These are phyloP conservation scores for Torulaspora delbrueckii DNA, from an alignment of 805 yeast species.

Conservation along the genomic window DNA sequence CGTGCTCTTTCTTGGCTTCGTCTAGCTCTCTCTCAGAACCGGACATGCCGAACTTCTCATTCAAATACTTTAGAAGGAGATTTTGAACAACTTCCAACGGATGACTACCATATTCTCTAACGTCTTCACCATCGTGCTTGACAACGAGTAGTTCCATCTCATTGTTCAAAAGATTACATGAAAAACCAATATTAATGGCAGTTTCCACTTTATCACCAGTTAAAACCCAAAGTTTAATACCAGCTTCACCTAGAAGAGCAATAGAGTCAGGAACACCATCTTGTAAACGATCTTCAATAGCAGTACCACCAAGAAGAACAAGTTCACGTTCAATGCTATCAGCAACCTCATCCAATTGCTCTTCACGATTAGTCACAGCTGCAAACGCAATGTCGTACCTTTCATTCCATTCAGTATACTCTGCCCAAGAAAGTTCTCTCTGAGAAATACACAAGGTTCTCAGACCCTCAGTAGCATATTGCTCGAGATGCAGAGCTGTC, in stretches of 20 bases:
- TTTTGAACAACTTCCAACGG: slow-evolving; percentile 41
- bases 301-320: slow-evolving; percentile 72
- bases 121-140: slow-evolving; percentile 47
- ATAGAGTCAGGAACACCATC: slow-evolving; percentile 85
- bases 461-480: slow-evolving; percentile 77
- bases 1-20: slow-evolving; percentile 51
- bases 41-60: slow-evolving; percentile 50
- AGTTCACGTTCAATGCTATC: slow-evolving; percentile 66
- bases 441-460: slow-evolving; percentile 79
- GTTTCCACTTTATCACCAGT: slow-evolving; percentile 91
- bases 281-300: slow-evolving; percentile 79
- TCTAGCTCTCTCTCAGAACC: slow-evolving; percentile 57
- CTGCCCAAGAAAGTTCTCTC: slow-evolving; percentile 56
- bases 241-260: slow-evolving; percentile 62
- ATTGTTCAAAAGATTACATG: slow-evolving; percentile 69
- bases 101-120: slow-evolving; percentile 40
- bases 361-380: slow-evolving; percentile 60
- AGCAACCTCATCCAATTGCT: slow-evolving; percentile 66
- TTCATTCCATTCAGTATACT: slow-evolving; percentile 58
- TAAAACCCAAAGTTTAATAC: slow-evolving; percentile 79
- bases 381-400: slow-evolving; percentile 63
- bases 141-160: slow-evolving; percentile 72
- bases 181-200: slow-evolving; percentile 81
- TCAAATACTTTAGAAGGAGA: slow-evolving; percentile 49
- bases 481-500: slow-evolving; percentile 71